These are phyloP conservation scores for Dendrobium nobile DNA, from an alignment of 106 monocot species.

Conservation along the genomic window DNA sequence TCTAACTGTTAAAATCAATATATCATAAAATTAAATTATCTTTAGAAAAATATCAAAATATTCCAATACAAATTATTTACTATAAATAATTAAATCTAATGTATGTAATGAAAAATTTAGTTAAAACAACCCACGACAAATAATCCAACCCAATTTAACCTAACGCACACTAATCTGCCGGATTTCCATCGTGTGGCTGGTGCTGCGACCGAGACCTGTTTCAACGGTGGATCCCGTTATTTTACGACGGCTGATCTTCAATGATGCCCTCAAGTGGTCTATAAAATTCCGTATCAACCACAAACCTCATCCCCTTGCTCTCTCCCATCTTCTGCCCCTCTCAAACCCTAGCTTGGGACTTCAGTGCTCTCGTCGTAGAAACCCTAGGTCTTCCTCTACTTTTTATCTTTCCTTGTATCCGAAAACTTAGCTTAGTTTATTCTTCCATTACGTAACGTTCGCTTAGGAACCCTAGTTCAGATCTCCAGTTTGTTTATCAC, in stretches of 20 bases:
- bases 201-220: no score
- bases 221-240: not conserved
- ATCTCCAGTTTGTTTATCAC: slow-evolving; percentile 1
- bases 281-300: not conserved
- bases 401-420: not conserved
- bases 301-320: not conserved
- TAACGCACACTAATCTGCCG: no score
- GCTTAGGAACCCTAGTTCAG: slow-evolving; percentile 7
- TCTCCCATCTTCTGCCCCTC: not conserved
- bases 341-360: slow-evolving; percentile 17
- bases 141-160: no score
- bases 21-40: no score
- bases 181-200: no score
- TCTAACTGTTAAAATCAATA: no score
- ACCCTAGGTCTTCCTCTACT: not conserved
- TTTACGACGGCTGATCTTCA: not conserved
- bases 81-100: no score
- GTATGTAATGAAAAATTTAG: no score
- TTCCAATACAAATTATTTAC: no score
- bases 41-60: no score
- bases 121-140: no score
- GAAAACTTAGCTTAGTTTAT: not conserved
- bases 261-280: not conserved
- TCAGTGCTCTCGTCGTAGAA: not conserved
- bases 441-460: not conserved